phyloP scores from a whole-genome alignment of 2,329 filamentous ascomycete species.

The Macrophomina tecta region DNA sequence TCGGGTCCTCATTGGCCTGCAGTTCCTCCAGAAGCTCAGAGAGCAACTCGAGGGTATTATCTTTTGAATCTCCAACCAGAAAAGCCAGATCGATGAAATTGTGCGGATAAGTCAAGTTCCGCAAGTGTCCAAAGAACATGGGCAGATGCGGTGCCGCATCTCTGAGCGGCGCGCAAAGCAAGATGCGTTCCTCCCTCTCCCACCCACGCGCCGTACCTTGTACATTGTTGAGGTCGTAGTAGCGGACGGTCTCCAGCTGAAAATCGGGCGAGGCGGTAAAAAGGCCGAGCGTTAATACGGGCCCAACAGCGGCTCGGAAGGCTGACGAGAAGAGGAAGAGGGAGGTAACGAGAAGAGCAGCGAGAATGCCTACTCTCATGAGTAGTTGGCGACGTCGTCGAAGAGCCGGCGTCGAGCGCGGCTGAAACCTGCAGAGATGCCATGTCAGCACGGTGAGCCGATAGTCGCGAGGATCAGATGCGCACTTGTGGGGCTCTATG shows the following conservation, averaged over 20 bases:
- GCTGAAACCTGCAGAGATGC: conserved; percentile 72
- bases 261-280: conserved; percentile 71
- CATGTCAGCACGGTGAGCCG: conserved; percentile 38
- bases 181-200: conserved; percentile 94
- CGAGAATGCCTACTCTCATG: conserved; percentile 66
- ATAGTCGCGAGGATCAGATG: conserved; percentile 34
- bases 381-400: conserved; percentile 77
- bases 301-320: conserved; percentile 67
- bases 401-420: conserved; percentile 75
- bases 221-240: conserved; percentile 92
- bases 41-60: conserved; percentile 80
- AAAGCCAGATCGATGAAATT: conserved; percentile 96
- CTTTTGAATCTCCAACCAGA: conserved; percentile 95
- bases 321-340: conserved; percentile 78
- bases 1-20: conserved; percentile 79
- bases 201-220: conserved; percentile 91
- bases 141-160: conserved; percentile 90
- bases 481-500: conserved; percentile 87
- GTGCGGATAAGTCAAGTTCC: conserved; percentile 96
- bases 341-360: conserved; percentile 63
- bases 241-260: conserved; percentile 91
- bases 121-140: conserved; percentile 99
- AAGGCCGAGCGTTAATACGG: conserved; percentile 71
- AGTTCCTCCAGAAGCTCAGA: conserved; percentile 76
- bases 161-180: conserved; percentile 91